Percentiles rank a stretch among this genome's conserved stretches.
These are phyloP conservation scores for Colletotrichum scovillei DNA, from an alignment of 2,329 filamentous ascomycete species.

Conservation along the genomic window DNA sequence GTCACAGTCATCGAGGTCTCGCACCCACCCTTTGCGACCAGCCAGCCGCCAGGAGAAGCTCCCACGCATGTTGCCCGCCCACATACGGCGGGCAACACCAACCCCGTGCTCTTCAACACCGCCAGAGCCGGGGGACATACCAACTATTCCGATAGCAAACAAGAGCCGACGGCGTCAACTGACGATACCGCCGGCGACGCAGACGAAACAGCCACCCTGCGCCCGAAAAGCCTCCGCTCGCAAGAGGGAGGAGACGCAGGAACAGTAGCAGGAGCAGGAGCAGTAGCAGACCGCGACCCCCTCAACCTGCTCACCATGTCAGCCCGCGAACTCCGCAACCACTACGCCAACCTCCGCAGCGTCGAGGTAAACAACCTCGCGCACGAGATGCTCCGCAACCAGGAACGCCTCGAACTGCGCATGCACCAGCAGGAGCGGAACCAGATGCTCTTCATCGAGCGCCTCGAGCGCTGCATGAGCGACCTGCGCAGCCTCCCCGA, in stretches of 20 bases:
- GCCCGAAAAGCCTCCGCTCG: constrained; percentile 6
- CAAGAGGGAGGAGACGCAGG: background rate
- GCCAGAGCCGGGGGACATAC: background rate
- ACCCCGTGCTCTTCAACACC: background rate
- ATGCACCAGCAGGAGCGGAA: constrained; percentile 34
- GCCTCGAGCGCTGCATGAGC: constrained; percentile 31
- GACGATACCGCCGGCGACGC: constrained; percentile 1
- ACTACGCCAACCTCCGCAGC: constrained; percentile 32
- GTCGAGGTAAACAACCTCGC: constrained; percentile 28
- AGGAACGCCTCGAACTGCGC: constrained; percentile 35
- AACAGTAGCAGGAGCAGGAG: background rate
- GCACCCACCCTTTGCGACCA: background rate
- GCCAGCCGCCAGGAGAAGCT: background rate
- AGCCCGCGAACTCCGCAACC: constrained; percentile 25
- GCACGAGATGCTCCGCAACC: constrained; percentile 36
- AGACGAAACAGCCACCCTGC: constrained; percentile 14
- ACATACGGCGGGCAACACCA: constrained; percentile 7
- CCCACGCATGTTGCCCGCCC: constrained; percentile 12
- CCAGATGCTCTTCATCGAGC: constrained; percentile 32
- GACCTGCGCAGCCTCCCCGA: constrained; percentile 22
- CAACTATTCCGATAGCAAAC: background rate
- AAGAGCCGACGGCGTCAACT: background rate
- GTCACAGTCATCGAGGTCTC: constrained; percentile 19
- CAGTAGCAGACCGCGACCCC: background rate
- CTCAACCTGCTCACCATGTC: constrained; percentile 18